A percentile compares a stretch with the other conserved stretches of the same genome.
These are phyloP conservation scores for Penicillium manginii DNA, from an alignment of 495 filamentous ascomycete species.

Conservation along the genomic window DNA sequence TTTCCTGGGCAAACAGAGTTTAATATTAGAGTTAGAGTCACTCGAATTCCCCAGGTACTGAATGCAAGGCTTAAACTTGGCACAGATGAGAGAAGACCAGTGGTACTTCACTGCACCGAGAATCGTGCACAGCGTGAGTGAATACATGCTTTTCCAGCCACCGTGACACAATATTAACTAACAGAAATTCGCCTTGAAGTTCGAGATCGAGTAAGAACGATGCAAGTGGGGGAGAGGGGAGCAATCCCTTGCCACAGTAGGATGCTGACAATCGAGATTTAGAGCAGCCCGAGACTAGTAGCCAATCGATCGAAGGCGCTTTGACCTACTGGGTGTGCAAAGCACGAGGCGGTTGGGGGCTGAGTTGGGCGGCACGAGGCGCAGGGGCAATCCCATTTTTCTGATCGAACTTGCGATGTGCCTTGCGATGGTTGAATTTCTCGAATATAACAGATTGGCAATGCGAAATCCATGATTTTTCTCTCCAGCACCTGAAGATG, in stretches of 20 bases:
- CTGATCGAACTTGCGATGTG: background rate
- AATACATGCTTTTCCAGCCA: background rate
- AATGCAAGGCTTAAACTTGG: background rate
- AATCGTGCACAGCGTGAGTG: background rate
- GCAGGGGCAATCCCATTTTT: slow-evolving; percentile 6
- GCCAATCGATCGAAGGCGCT: background rate
- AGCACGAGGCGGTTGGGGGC: background rate
- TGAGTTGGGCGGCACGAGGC: background rate
- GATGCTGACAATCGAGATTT: background rate
- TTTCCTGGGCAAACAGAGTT: slow-evolving; percentile 4
- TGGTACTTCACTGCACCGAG: background rate
- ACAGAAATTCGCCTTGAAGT: background rate
- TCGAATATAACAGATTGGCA: background rate
- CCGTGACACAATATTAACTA: background rate
- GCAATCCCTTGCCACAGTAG: background rate
- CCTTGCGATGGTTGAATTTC: background rate
- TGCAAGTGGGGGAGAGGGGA: background rate
- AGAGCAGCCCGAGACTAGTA: background rate
- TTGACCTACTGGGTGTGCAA: background rate
- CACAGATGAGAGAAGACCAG: background rate
- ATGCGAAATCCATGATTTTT: background rate
- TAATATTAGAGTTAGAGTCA: background rate
- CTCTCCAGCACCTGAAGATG: slow-evolving; percentile 13
- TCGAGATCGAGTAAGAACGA: background rate
- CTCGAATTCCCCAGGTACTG: background rate